Conservation (phyloP, 768 basidiomycete genomes). For the Trametes cubensis region DNA sequence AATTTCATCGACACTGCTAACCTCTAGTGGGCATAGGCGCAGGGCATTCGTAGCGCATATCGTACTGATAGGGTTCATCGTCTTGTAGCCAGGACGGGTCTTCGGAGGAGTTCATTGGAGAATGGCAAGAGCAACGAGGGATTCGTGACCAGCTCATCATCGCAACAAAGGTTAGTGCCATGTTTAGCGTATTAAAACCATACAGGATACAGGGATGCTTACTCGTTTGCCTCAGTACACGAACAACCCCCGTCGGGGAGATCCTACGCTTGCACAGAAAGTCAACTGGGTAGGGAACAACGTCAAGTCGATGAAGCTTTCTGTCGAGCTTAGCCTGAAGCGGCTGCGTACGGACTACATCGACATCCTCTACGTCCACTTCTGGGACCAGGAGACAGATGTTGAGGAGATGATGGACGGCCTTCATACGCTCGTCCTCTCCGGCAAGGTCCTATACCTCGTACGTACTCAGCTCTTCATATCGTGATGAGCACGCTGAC, state of each 20-base stretch:
- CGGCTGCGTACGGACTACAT: conserved; percentile 59
- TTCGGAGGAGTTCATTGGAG: conserved; percentile 40
- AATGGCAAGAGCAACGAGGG: conserved; percentile 39
- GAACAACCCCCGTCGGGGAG: conserved; percentile 6
- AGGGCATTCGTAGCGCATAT: too few relatives aligned
- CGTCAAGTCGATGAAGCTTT: conserved; percentile 35
- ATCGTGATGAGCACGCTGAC: too few relatives aligned
- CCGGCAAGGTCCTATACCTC: conserved; percentile 46
- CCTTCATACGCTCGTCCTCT: conserved; percentile 49
- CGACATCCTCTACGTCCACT: conserved; percentile 57
- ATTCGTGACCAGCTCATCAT: conserved; percentile 39
- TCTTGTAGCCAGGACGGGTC: conserved; percentile 30
- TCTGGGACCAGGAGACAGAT: conserved; percentile 53
- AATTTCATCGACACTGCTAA: conserved; percentile 51
- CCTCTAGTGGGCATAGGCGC: not conserved
- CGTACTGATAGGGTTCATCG: too few relatives aligned
- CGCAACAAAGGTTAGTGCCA: conserved; percentile 20
- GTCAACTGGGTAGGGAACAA: conserved; percentile 46
- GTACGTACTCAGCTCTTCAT: conserved; percentile 8
- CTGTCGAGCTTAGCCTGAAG: conserved; percentile 37
- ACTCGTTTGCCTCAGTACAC: conserved; percentile 3
- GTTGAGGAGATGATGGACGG: conserved; percentile 57
- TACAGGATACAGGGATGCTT: too few relatives aligned
- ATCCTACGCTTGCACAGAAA: conserved; percentile 22
- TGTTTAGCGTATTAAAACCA: too few relatives aligned